Evolutionary conservation across 129 eudicot genomes (phyloP).

Genomic region (Flaveria brownii): DNA sequence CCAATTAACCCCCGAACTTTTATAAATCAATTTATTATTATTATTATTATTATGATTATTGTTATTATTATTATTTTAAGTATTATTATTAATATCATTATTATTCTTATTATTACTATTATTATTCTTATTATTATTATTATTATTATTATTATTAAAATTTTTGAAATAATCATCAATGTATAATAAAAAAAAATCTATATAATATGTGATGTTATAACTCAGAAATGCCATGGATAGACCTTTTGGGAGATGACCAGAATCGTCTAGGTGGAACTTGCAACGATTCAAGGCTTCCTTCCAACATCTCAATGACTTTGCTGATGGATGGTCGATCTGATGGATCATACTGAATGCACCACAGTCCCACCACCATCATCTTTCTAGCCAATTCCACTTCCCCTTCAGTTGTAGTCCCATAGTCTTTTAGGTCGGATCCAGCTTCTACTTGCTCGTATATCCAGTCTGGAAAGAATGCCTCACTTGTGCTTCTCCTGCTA

Average conservation of each 20-base stretch:
- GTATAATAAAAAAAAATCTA: too few relatives aligned
- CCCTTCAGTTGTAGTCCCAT: slow-evolving; percentile 18
- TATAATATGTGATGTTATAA: too few relatives aligned
- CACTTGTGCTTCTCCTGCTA: slow-evolving; percentile 14
- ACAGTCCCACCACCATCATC: slow-evolving; percentile 55
- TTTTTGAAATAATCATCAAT: too few relatives aligned
- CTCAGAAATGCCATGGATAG: too few relatives aligned
- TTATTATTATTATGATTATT: too few relatives aligned
- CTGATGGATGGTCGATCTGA: slow-evolving; percentile 21
- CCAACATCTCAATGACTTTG: slow-evolving; percentile 23
- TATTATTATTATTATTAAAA: too few relatives aligned
- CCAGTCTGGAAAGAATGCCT: slow-evolving; percentile 48
- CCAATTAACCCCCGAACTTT: too few relatives aligned
- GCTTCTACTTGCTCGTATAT: slow-evolving; percentile 43
- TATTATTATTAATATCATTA: too few relatives aligned
- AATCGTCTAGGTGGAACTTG: slow-evolving; percentile 22
- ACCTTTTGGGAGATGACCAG: background rate
- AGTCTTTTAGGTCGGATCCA: background rate
- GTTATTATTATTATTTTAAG: too few relatives aligned
- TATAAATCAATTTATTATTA: too few relatives aligned
- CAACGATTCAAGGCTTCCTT: slow-evolving; percentile 24
- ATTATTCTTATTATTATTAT: too few relatives aligned
- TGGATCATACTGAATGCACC: slow-evolving; percentile 60
- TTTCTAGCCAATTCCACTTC: slow-evolving; percentile 44
- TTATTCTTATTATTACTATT: too few relatives aligned